These are phyloP conservation scores for Daldinia loculata DNA, from an alignment of 495 filamentous ascomycete genomes.

Conservation along the genomic window DNA sequence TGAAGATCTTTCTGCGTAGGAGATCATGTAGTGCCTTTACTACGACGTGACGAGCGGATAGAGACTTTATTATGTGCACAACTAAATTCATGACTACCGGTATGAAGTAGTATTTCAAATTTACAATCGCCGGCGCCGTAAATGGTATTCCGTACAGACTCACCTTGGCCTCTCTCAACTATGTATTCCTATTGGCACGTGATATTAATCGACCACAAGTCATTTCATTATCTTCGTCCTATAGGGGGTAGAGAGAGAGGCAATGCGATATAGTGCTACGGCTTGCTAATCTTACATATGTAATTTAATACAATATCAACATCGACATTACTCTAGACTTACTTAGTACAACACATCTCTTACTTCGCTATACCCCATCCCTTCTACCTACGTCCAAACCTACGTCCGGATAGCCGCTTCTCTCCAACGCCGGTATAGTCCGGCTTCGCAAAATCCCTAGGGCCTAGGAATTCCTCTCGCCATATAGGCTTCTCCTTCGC, in stretches of 20 bases:
- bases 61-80: too few species aligned
- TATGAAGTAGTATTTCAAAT: neutral
- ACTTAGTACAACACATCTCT: neutral
- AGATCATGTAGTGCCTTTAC: neutral
- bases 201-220: neutral
- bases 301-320: neutral
- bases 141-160: neutral
- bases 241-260: neutral
- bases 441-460: neutral
- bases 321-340: neutral
- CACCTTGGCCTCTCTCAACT: neutral
- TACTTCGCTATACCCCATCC: neutral
- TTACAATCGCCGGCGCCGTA: neutral
- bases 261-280: neutral
- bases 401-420: neutral
- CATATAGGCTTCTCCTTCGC: neutral
- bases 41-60: too few species aligned
- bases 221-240: neutral
- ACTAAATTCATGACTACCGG: neutral
- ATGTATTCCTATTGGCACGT: neutral
- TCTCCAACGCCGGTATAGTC: neutral
- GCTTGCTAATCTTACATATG: neutral
- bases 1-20: slow-evolving; percentile 11
- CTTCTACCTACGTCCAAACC: neutral
- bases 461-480: slow-evolving; percentile 11